Conservation (phyloP, 139 green algal species). For the Tetraselmis striata region DNA sequence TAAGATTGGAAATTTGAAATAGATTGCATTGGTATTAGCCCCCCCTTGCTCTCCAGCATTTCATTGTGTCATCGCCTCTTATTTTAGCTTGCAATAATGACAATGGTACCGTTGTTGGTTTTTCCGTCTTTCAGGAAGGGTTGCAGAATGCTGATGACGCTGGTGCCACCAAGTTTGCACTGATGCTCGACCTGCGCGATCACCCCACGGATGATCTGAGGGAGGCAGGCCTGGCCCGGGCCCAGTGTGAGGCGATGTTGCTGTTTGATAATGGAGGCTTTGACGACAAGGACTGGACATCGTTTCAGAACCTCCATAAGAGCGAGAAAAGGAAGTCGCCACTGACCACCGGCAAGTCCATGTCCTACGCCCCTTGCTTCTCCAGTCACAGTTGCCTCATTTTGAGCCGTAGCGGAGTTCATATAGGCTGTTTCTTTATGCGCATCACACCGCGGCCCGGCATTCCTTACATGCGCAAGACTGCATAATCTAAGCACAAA, state of each 20-base stretch:
- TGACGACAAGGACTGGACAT: background rate
- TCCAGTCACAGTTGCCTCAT: background rate
- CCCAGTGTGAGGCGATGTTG: background rate
- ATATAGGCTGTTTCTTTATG: background rate
- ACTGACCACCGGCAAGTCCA: background rate
- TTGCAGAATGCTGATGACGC: background rate
- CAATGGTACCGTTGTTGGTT: background rate
- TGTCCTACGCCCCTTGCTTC: background rate
- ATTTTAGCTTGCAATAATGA: background rate
- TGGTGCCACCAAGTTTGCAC: background rate
- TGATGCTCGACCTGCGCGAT: background rate
- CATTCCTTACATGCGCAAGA: too few relatives aligned
- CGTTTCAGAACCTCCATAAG: background rate
- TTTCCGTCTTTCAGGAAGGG: background rate
- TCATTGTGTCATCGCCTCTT: too few relatives aligned
- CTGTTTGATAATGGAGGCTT: background rate
- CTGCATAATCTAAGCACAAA: background rate
- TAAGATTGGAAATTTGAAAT: too few relatives aligned
- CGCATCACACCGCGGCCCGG: too few relatives aligned
- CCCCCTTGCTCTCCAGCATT: too few relatives aligned
- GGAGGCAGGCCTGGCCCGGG: background rate
- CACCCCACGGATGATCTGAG: background rate
- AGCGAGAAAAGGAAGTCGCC: background rate
- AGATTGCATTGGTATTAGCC: too few relatives aligned
- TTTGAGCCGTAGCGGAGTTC: background rate